Evolutionary conservation across 2,329 filamentous ascomycete genomes (phyloP), one percentile per base, ranked within the genome.

Genomic region (Podosphaera xanthii): DNA sequence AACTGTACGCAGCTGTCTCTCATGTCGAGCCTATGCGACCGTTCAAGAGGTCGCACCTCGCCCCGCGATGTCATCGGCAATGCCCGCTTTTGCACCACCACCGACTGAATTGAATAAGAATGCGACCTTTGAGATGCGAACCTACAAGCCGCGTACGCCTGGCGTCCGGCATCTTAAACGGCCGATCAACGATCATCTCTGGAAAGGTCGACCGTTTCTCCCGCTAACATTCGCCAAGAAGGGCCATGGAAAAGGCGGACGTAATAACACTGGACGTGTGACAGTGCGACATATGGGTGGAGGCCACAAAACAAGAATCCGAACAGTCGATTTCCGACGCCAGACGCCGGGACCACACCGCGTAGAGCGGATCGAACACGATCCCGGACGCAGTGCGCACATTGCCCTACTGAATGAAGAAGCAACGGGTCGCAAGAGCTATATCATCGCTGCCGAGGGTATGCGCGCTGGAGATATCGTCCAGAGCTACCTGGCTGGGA

Each of bases 351-450:
- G 92, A 22, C 83, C 86, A 63, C 92, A 97, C 66, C 72, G 83
- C 14, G 91, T 98, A 59, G 90, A 97, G 69, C 82, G 92, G 62
- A 92, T 98, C 67, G 92, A 98, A 71, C 90, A 97, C 71, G 94
- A 98, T 67, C 92, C 92, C 0, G 88, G 88, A 64, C 84, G 92
- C 58, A 94, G 83, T 67, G 88, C 91, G 12, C 92, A 98, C 70
- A 90, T 98, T 71, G 92, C 92, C 4, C 77, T 98, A 59, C 68
- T 96, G 55, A 89, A 82, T 57, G 82, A 86, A 66, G 75, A 88
- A 63, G 78, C 81, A 55, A 91, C 85, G 0, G 79, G 82, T 10
- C 79, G 78, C 64, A 83, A 92, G 73, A 87, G 83, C 64, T 98
- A 98, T 71, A 94, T 98, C 63, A 76, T 98, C 61, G 92, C 92